Evolutionary conservation across 139 green algal genomes (phyloP), one percentile per base, ranked within the genome.

Genomic region (Astrephomene gubernaculifera): DNA sequence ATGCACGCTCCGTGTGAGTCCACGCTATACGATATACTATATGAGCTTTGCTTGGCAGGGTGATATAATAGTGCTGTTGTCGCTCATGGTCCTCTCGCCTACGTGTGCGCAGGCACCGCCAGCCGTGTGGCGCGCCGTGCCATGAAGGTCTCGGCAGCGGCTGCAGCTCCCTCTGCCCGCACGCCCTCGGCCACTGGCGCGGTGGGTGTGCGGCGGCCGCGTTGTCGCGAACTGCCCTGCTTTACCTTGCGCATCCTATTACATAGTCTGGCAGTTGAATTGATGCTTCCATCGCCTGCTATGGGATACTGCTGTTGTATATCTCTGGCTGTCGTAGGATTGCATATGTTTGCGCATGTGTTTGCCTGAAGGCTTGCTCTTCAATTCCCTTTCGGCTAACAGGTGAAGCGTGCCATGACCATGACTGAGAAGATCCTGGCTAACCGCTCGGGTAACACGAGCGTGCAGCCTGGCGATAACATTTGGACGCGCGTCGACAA

Each of bases 341-440:
- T n/a, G n/a, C n/a, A n/a, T n/a, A n/a, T n/a, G n/a, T n/a, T n/a
- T n/a, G n/a, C n/a, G n/a, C n/a, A n/a, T n/a, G n/a, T n/a, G n/a
- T n/a, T n/a, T n/a, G n/a, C n/a, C n/a, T n/a, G n/a, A n/a, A n/a
- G n/a, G n/a, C n/a, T n/a, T n/a, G n/a, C n/a, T n/a, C n/a, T n/a
- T n/a, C n/a, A n/a, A n/a, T n/a, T n/a, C 38, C 68, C 39, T 54
- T 53, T 31, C 38, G 2, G 27, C 27, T 25, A 21, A 60, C 90
- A 98, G 95, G 95, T 98, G 31, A 98, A 99, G 92, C 85, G 88
- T 10, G 82, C 92, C 25, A 97, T 98, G 96, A 99, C 96, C 6
- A 91, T 98, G 95, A 99, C 96, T 14, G 96, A 99, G 89, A 99
- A 99, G 87, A 99, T 99, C 35, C 83, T 99, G 83, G 96, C 96